phyloP scores from a whole-genome alignment of 108 stramenopile genomes.

The Nannochloropsis gaditana region DNA sequence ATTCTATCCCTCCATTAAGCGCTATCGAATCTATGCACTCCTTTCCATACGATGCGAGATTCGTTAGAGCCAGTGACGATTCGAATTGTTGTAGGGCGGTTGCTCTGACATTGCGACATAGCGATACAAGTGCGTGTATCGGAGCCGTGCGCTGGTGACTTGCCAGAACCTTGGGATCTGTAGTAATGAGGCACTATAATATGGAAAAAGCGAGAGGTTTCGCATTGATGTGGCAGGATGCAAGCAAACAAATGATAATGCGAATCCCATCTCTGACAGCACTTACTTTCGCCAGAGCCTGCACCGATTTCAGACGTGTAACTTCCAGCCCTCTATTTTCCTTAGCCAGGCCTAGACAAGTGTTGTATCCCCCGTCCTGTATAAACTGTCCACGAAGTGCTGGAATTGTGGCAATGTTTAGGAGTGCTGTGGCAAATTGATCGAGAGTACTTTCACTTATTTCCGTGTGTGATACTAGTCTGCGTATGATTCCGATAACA shows the following conservation, averaged over 20 bases:
- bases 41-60: background rate
- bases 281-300: slow-evolving; percentile 11
- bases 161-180: background rate
- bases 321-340: background rate
- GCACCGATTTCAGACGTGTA: background rate
- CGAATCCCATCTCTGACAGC: background rate
- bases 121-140: background rate
- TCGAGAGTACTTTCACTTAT: background rate
- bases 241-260: no score
- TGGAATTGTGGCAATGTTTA: background rate
- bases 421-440: background rate
- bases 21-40: background rate
- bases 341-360: background rate
- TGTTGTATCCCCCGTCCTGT: background rate
- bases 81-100: background rate
- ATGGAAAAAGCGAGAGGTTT: background rate
- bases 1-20: background rate
- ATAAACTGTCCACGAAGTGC: background rate
- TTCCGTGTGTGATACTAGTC: background rate
- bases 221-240: no score
- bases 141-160: background rate
- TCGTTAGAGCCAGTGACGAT: background rate
- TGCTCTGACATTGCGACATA: background rate
- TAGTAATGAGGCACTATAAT: background rate
- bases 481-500: background rate